Evolutionary conservation across 2,329 filamentous ascomycete genomes (phyloP), one percentile per base, ranked within the genome.

Genomic region (Ceratocystis cacaofunesta): DNA sequence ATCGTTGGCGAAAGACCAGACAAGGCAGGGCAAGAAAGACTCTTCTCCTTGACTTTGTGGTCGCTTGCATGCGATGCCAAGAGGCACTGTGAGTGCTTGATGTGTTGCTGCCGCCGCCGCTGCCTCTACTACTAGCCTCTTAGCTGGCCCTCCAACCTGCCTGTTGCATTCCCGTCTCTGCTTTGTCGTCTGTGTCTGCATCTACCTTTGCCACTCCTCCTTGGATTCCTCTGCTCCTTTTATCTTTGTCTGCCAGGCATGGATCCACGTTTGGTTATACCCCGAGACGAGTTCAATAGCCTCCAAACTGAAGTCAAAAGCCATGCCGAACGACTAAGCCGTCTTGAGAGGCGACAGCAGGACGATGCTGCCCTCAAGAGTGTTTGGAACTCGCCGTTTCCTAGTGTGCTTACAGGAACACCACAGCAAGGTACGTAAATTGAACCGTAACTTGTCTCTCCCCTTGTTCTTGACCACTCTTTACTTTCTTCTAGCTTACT

Each of bases 301-400:
- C 78, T 88, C 74, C 84, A 87, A 75, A 86, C 87, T 82, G 84
- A 87, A 76, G 76, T 88, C 72, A 86, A 85, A 74, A 82, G 86
- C 70, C 84, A 87, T 74, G 79, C 81, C 66, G 85, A 87, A 69
- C 78, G 85, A 72, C 73, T 88, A 64, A 74, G 80, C 68, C 78
- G 83, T 68, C 74, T 88, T 63, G 85, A 88, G 73, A 85, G 85
- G 71, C 83, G 84, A 60, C 84, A 87, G 72, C 84, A 84, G 43
- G 85, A 87, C 69, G 84, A 87, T 75, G 82, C 83, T 62, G 81
- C 83, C 41, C 76, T 87, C 68, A 95, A 92, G 75, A 95, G 89
- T 68, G 88, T 95, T 66, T 99, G 94, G 94, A 87, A 88, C 69
- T 95, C 92, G 65, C 92, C 92, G 17, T 96, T 96, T 73, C 91